Percentiles rank a stretch among this genome's conserved stretches.
These are phyloP conservation scores for Picochlorum sp. DNA, from an alignment of 139 green algal genomes.

Conservation along the genomic window DNA sequence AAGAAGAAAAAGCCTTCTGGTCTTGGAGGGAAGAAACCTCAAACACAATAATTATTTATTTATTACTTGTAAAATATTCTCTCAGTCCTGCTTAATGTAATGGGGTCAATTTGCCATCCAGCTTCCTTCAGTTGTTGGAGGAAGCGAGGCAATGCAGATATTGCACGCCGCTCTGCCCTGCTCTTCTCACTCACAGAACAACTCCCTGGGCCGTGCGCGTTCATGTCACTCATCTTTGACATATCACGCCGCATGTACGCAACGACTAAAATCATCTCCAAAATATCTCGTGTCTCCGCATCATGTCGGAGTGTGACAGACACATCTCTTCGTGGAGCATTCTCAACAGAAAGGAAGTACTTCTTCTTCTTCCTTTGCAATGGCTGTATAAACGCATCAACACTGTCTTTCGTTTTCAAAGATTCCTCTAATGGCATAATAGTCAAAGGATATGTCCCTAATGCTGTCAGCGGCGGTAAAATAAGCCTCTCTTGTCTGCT, in stretches of 20 bases:
- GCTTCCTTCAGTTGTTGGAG: conserved; percentile 15
- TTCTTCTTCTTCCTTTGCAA: not conserved
- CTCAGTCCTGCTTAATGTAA: conserved; percentile 57
- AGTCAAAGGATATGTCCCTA: conserved; percentile 32
- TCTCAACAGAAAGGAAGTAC: not conserved
- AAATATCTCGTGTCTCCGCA: conserved; percentile 29
- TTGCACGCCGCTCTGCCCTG: not conserved
- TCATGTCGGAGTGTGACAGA: not conserved
- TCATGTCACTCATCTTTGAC: not conserved
- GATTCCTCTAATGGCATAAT: conserved; percentile 22
- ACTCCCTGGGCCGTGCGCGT: not conserved
- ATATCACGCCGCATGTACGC: conserved; percentile 36
- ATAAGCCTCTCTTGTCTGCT: conserved; percentile 43
- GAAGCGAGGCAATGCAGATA: conserved; percentile 11
- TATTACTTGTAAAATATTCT: conserved; percentile 28
- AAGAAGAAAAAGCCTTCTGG: too few species aligned
- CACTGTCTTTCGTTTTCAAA: conserved; percentile 9
- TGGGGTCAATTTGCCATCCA: conserved; percentile 39
- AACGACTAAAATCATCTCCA: conserved; percentile 51
- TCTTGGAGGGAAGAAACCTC: too few species aligned
- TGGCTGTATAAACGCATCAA: conserved; percentile 14
- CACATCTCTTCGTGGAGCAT: not conserved
- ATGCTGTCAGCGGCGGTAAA: conserved; percentile 26
- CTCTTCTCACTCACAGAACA: too few species aligned
- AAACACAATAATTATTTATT: too few species aligned